Evolutionary conservation across 768 basidiomycete genomes (phyloP), one percentile per base, ranked within the genome.

Genomic region (Auricularia sp.): DNA sequence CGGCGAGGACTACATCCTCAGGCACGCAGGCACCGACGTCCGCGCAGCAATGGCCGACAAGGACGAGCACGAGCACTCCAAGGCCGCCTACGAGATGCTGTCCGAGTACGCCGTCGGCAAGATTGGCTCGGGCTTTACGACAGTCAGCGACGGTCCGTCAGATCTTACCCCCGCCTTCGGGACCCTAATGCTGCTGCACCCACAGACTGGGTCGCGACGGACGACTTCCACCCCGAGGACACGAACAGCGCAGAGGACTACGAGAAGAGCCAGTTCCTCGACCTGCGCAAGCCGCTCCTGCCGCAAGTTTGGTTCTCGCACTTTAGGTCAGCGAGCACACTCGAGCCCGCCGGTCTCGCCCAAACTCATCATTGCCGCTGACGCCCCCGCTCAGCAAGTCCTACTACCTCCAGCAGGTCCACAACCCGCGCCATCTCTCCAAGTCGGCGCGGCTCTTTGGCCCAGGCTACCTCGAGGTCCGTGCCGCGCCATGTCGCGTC

Each of bases 361-460:
- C 35, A 14, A 16, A 8, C 8, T 42, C 16, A 39, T 24, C n/a
- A 29, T 16, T n/a, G n/a, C 16, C 14, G 62, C 45, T n/a, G 21
- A 39, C n/a, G 13, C 21, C 5, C 11, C 54, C 64, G 59, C 71
- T 54, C 65, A 92, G 91, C 73, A 99, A 99, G 80, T 85, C 89
- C 3, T 98, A 94, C 75, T 99, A 99, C 73, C 80, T 99, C 62
- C 84, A 92, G 70, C 97, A 99, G 75, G 92, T 99, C 0, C 97
- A 99, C 75, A 94, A 98, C 74, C 96, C 97, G 1, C 84, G 97
- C 54, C 95, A 95, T 74, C 75, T 95, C 63, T 75, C 84, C 6
- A 81, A 92, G 62, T 87, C 90, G 18, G 94, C 95, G 2, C 86
- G 92, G 68, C 78, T 99, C 66, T 98, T 99, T 73, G 90, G 88